Base-by-base conservation (phyloP, 345 rosid species). In the Arabidopsis suecica region DNA sequence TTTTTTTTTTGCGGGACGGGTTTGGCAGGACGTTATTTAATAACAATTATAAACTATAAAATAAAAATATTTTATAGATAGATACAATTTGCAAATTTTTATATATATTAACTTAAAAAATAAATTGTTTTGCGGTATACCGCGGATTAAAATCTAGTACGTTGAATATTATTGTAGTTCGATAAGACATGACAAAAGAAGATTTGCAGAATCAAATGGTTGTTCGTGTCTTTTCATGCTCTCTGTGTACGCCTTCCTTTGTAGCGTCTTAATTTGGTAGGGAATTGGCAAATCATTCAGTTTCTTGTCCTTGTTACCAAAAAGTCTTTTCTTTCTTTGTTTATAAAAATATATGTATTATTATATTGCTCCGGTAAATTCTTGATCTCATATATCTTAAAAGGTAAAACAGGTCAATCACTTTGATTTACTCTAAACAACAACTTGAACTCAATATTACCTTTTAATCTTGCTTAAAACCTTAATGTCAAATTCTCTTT, bases 221-320 rank as follows among this genome's bases (percentile, higher is more conserved):
- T 69, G 65, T 48, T 30, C 61, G 18, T 49, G 78, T 72, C 81
- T 78, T 72, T 65, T 72, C 78, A 78, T 60, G 65, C 42, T 51
- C 40, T 57, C 36, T 66, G 61, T 50, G 72, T 57, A 65, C 44
- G 65, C 69, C 50, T 78, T 72, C 63, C 59, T 78, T 71, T 60
- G 81, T 66, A 67, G 45, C 51, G 81, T 72, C 81, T 36, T 72
- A 60, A 78, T 67, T 72, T 78, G 81, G 78, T 78, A 67, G 81
- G 78, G 81, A 66, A 72, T 60, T 72, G 81, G 81, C 78, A 78
- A 78, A 78, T 78, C 78, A 78, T 78, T 66, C 65, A 72, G 69
- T 72, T 72, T 60, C 53, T 66, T 66, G 73, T 78, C 77, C 49
- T 60, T 72, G 44, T 66, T 65, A 32, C 36, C 32, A 28, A 65